These are phyloP conservation scores for Candida manassasensis DNA, from an alignment of 805 yeast species.

Conservation along the genomic window DNA sequence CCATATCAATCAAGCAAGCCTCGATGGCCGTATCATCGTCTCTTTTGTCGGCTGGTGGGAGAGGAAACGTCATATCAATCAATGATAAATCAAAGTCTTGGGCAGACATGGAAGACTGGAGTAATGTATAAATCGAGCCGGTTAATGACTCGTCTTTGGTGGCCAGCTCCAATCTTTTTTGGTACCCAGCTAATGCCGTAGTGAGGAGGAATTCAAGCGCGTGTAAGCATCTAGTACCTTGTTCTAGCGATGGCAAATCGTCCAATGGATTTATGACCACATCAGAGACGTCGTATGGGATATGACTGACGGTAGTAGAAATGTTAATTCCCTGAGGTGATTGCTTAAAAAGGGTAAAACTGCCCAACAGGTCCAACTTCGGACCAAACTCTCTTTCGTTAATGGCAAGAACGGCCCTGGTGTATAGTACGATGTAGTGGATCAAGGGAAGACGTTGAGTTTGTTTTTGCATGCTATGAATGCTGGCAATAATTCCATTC, in stretches of 20 bases:
- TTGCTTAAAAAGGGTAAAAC: slow-evolving; percentile 22
- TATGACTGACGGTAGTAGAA: slow-evolving; percentile 26
- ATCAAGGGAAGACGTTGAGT: slow-evolving; percentile 22
- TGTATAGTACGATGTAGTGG: slow-evolving; percentile 30
- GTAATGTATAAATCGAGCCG: slow-evolving; percentile 1
- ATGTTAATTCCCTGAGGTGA: slow-evolving; percentile 18
- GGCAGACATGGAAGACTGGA: slow-evolving; percentile 1
- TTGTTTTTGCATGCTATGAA: slow-evolving; percentile 13
- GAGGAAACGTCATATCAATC: slow-evolving; percentile 12
- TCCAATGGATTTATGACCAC: slow-evolving; percentile 25
- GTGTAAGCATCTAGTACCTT: slow-evolving; percentile 24
- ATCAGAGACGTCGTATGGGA: slow-evolving; percentile 41
- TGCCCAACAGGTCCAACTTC: slow-evolving; percentile 23
- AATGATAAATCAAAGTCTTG: slow-evolving; percentile 25
- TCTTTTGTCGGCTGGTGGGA: slow-evolving; percentile 12
- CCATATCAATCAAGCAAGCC: slow-evolving; percentile 37
- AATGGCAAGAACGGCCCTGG: slow-evolving; percentile 32
- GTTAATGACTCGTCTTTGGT: slow-evolving; percentile 3
- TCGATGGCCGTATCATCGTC: slow-evolving; percentile 16
- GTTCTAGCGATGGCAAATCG: slow-evolving; percentile 22
- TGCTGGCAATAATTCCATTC: slow-evolving; percentile 28
- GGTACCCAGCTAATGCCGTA: slow-evolving; percentile 34
- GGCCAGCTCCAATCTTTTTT: slow-evolving; percentile 19
- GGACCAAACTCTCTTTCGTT: slow-evolving; percentile 29
- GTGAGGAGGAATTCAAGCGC: slow-evolving; percentile 22